Percentiles rank a stretch among this genome's conserved stretches.
phyloP scores from a whole-genome alignment of 2,329 filamentous ascomycete genomes.

The Chlorencoelia australis region DNA sequence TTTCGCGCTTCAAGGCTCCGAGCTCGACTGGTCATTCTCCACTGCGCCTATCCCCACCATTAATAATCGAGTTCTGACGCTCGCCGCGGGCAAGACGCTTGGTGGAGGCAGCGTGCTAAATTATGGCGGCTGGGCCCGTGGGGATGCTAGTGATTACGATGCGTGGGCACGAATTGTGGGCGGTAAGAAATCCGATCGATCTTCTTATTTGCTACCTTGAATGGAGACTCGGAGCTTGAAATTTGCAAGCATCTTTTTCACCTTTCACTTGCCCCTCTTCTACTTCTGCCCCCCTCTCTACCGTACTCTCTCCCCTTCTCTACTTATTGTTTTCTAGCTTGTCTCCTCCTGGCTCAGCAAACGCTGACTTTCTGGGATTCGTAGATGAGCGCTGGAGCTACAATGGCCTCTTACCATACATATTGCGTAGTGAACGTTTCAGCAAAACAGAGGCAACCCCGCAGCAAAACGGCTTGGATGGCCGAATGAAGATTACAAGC shows the following conservation, averaged over 20 bases:
- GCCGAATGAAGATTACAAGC: slow-evolving; percentile 22
- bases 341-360: no score
- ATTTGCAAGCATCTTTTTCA: no score
- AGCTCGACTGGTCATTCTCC: slow-evolving; percentile 27
- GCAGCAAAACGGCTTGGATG: slow-evolving; percentile 21
- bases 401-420: slow-evolving; percentile 35
- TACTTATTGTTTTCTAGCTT: no score
- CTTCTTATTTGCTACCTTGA: no score
- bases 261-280: no score
- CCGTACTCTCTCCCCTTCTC: no score
- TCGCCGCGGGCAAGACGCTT: slow-evolving; percentile 30
- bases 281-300: no score
- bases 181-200: no score
- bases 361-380: no score
- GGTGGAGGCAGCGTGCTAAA: slow-evolving; percentile 34
- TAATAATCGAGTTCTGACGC: slow-evolving; percentile 17
- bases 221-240: no score
- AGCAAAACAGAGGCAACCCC: slow-evolving; percentile 12
- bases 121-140: slow-evolving; percentile 33
- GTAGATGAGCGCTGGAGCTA: slow-evolving; percentile 38
- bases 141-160: slow-evolving; percentile 35
- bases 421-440: slow-evolving; percentile 30
- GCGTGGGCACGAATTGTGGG: slow-evolving; percentile 33
- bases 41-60: slow-evolving; percentile 24
- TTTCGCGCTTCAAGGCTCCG: slow-evolving; percentile 6